These are phyloP conservation scores for Apiospora phragmitis DNA, from an alignment of 2,329 filamentous ascomycete species.

Conservation along the genomic window DNA sequence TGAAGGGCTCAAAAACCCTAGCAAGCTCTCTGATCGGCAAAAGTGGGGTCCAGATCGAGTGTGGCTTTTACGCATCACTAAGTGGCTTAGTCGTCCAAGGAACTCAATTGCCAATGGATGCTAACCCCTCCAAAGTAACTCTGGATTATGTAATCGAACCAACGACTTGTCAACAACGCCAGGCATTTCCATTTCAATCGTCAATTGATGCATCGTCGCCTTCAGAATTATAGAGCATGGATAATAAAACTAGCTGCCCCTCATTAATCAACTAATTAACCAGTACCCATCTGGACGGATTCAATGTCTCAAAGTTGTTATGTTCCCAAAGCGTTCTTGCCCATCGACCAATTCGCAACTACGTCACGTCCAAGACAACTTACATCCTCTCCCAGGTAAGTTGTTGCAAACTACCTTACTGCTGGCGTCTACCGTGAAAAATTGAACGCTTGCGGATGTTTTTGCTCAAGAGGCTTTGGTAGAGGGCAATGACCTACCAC, in stretches of 20 bases:
- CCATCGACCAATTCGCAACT: background rate
- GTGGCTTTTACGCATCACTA: background rate
- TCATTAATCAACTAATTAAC: rapidly evolving
- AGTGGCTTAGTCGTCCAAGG: background rate
- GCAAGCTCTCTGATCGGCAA: background rate
- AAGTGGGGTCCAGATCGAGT: background rate
- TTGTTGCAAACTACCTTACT: background rate
- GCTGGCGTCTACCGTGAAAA: background rate
- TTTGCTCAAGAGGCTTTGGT: background rate
- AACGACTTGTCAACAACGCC: background rate
- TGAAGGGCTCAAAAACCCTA: slow-evolving; percentile 48
- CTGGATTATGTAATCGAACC: background rate
- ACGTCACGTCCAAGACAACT: background rate
- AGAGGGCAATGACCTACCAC: background rate
- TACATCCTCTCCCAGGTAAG: background rate
- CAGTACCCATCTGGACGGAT: background rate
- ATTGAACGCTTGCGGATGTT: background rate
- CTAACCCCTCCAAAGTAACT: background rate
- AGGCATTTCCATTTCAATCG: background rate
- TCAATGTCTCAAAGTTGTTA: background rate
- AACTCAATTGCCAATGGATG: too few species aligned
- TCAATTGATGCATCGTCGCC: background rate
- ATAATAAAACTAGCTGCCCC: background rate
- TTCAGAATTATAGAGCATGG: background rate
- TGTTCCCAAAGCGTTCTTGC: background rate